A percentile compares a stretch with the other conserved stretches of the same genome.
phyloP scores from a whole-genome alignment of 768 basidiomycete genomes.

The Termitomyces sp. region DNA sequence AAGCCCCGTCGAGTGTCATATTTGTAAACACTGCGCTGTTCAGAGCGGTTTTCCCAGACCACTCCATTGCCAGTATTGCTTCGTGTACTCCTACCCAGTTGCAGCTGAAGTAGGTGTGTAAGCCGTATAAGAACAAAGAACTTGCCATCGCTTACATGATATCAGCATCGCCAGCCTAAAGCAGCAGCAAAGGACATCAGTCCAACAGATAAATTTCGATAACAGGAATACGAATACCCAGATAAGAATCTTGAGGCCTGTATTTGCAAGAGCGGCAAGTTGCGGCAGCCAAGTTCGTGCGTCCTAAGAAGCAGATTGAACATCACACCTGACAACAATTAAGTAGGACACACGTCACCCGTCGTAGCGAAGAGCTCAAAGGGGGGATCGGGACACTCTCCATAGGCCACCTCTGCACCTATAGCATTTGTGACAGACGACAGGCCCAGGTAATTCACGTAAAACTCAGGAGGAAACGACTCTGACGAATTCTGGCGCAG shows the following conservation, averaged over 20 bases:
- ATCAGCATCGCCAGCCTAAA: constrained; percentile 43
- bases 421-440: constrained; percentile 22
- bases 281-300: constrained; percentile 48
- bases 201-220: constrained; percentile 10
- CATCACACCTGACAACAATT: constrained; percentile 24
- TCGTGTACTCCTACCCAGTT: constrained; percentile 43
- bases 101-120: constrained; percentile 26
- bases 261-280: constrained; percentile 40
- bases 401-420: constrained; percentile 44
- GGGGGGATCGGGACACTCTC: constrained; percentile 42
- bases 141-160: constrained; percentile 33
- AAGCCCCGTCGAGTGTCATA: constrained; percentile 47
- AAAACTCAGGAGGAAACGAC: constrained; percentile 53
- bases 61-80: constrained; percentile 34
- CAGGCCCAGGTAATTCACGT: constrained; percentile 39
- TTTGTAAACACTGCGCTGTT: constrained; percentile 37
- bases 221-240: constrained; percentile 32
- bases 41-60: constrained; percentile 36
- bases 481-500: constrained; percentile 49
- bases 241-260: constrained; percentile 33
- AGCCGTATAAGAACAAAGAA: background rate
- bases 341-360: constrained; percentile 43
- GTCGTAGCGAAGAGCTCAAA: constrained; percentile 36
- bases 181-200: background rate
- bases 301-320: constrained; percentile 26